phyloP scores from a whole-genome alignment of 139 green algal genomes.

The Coelastrella sp. region DNA sequence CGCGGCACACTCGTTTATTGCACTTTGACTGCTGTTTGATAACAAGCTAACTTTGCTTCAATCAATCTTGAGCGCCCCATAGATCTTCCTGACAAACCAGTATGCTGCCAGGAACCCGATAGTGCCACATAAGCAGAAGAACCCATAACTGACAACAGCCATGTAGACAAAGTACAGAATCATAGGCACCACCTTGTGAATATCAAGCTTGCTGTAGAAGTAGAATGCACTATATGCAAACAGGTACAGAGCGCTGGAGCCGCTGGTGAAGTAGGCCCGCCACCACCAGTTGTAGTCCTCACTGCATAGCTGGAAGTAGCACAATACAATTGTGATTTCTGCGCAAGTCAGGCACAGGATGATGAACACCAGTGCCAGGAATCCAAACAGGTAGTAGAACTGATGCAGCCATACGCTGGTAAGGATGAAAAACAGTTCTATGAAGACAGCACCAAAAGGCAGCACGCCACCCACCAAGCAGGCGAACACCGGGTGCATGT shows the following conservation, averaged over 20 bases:
- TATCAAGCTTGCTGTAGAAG: constrained; percentile 98
- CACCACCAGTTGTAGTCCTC: constrained; percentile 99
- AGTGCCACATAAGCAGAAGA: constrained; percentile 90
- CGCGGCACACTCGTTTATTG: no score
- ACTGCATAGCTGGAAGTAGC: constrained; percentile 94
- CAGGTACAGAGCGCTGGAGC: constrained; percentile 93
- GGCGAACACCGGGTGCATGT: constrained; percentile 94
- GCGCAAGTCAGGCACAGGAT: constrained; percentile 98
- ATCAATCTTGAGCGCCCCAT: constrained; percentile 96
- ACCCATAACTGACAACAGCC: constrained; percentile 88
- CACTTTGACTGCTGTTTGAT: neutral
- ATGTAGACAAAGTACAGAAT: constrained; percentile 99
- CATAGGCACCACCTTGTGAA: constrained; percentile 83
- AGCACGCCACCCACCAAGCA: constrained; percentile 96
- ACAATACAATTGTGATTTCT: constrained; percentile 99
- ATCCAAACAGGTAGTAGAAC: constrained; percentile 97
- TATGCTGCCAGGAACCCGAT: constrained; percentile 97
- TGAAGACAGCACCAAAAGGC: constrained; percentile 99
- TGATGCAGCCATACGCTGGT: constrained; percentile 98
- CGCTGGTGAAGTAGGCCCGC: constrained; percentile 92
- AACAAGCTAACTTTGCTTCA: constrained; percentile 51
- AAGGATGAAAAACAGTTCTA: constrained; percentile 99
- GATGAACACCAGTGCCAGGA: constrained; percentile 96
- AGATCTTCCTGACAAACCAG: constrained; percentile 92
- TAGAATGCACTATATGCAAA: constrained; percentile 98